These are phyloP conservation scores for Vaccinium myrtillus DNA, from an alignment of 148 eudicot species.

Conservation along the genomic window DNA sequence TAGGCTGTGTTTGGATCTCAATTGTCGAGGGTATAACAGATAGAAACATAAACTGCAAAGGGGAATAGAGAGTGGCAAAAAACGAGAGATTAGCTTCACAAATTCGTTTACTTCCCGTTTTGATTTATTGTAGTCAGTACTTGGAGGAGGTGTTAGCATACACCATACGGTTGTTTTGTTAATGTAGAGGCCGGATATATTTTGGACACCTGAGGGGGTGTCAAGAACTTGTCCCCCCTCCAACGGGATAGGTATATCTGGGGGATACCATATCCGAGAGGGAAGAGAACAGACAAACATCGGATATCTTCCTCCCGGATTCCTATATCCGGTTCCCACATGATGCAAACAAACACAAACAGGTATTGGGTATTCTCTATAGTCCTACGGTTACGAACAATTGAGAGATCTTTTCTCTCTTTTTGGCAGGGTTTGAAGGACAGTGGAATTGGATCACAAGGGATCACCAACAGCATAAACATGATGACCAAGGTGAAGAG, in stretches of 20 bases:
- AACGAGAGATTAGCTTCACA: neutral
- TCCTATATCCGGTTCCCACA: too few relatives aligned
- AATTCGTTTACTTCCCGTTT: neutral
- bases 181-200: too few relatives aligned
- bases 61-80: neutral
- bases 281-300: too few relatives aligned
- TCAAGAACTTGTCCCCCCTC: too few relatives aligned
- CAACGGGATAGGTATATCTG: too few relatives aligned
- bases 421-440: slow-evolving; percentile 81
- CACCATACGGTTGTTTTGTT: too few relatives aligned
- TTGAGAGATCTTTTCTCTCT: neutral
- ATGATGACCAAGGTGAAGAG: slow-evolving; percentile 96
- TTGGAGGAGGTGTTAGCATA: too few relatives aligned
- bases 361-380: neutral
- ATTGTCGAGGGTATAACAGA: neutral
- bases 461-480: slow-evolving; percentile 89
- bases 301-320: too few relatives aligned
- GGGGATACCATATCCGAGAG: too few relatives aligned
- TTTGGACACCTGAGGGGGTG: too few relatives aligned
- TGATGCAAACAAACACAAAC: too few relatives aligned
- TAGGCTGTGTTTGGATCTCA: neutral
- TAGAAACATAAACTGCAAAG: neutral
- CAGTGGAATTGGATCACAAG: slow-evolving; percentile 98
- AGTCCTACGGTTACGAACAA: neutral
- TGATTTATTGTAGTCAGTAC: too few relatives aligned